Evolutionary conservation across 2,329 filamentous ascomycete genomes (phyloP), one percentile per base, ranked within the genome.

Genomic region (Pyricularia sp.): DNA sequence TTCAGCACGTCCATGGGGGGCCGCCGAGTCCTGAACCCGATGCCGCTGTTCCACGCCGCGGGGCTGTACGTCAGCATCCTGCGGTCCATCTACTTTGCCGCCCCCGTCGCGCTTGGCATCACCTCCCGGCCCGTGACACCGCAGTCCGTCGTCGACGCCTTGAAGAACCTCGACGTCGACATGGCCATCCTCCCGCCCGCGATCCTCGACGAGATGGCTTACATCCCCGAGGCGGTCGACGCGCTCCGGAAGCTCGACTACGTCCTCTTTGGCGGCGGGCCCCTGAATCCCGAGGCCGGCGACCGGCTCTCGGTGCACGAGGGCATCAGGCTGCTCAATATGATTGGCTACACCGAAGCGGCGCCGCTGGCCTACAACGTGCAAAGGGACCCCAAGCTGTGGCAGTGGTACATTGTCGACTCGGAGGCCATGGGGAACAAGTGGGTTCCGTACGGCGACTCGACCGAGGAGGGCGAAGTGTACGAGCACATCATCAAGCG

Each of bases 361-460:
- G 67, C 64, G 36, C 33, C 63, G 14, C 30, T 69, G 33, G 68
- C 10, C 10, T 36, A 6, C 4, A 78, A 79, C 67, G 73, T 74
- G 25, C 79, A 81, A 50, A 30, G 69, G 0, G 72, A 81, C 61
- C 72, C 69, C 0, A 70, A 77, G 26, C 71, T 79, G 7, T 83
- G 81, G 81, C 77, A 81, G 70, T 84, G 78, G 64, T 82, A 83
- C 69, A 74, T 80, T 70, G 74, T 81, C 71, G 77, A 82, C 71
- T 77, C 77, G 0, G 78, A 83, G 1, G n/a, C 75, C 0, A 75
- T 82, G 64, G 81, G 82, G 6, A 77, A 76, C 10, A 79, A 82
- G 3, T 83, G 81, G 78, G 77, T 78, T 55, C 68, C 55, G 26
- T 23, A 67, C 59, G 70, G 69, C 69, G 76, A 31, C 75, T 70